A percentile compares a stretch with the other conserved stretches of the same genome.
These are phyloP conservation scores for Brettanomyces anomalus DNA, from an alignment of 805 yeast genomes.

Conservation along the genomic window DNA sequence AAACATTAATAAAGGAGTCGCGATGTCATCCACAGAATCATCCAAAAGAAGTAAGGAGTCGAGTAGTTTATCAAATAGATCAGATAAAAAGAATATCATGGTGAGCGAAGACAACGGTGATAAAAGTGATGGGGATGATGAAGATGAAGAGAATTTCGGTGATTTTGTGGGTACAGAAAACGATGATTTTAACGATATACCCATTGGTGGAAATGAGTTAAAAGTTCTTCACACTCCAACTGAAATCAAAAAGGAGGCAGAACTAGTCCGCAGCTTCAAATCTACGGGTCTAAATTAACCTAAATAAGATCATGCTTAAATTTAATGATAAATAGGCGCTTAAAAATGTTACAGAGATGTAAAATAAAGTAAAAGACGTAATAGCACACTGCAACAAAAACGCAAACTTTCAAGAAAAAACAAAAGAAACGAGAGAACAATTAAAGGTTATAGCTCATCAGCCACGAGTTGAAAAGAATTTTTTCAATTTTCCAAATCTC, in stretches of 20 bases:
- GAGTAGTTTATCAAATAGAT: background rate
- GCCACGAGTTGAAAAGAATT: conserved; percentile 17
- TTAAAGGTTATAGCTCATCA: too few relatives aligned
- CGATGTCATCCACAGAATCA: conserved; percentile 7
- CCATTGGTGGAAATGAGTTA: conserved; percentile 14
- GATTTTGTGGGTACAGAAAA: conserved; percentile 21
- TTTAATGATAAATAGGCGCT: too few relatives aligned
- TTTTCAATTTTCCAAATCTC: conserved; percentile 26
- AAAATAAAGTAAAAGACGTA: conserved; percentile 10
- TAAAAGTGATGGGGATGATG: conserved; percentile 11
- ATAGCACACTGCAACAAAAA: too few relatives aligned
- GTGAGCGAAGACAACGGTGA: conserved; percentile 1
- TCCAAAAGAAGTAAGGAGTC: background rate
- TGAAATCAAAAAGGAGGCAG: conserved; percentile 10
- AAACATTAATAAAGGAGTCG: background rate
- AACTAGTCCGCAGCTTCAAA: conserved; percentile 7
- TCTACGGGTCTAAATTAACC: background rate
- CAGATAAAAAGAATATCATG: too few relatives aligned
- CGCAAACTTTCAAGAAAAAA: too few relatives aligned
- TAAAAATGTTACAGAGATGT: conserved; percentile 1
- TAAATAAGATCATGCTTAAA: background rate
- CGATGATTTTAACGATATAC: conserved; percentile 16
- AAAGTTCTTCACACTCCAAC: conserved; percentile 13
- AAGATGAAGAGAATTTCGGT: conserved; percentile 30
- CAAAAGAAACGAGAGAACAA: too few relatives aligned